Percentiles rank a stretch among this genome's conserved stretches.
These are phyloP conservation scores for Torulaspora delbrueckii DNA, from an alignment of 805 yeast genomes.

Conservation along the genomic window DNA sequence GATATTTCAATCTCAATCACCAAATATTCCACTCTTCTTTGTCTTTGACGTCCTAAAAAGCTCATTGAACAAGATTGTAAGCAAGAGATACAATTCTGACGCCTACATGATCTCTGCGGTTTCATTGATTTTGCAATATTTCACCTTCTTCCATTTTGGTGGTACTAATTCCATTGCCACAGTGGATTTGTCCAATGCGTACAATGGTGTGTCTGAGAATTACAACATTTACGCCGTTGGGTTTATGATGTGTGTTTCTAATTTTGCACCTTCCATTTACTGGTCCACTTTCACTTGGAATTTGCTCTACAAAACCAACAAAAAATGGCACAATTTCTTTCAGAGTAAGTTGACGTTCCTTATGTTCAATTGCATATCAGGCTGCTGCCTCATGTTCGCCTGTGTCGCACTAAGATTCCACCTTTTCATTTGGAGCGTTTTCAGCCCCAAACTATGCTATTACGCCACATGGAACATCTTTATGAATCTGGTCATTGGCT, in stretches of 20 bases:
- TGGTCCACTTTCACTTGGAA: constrained; percentile 51
- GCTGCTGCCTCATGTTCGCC: constrained; percentile 56
- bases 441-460: constrained; percentile 85
- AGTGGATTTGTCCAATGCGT: constrained; percentile 84
- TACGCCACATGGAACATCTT: constrained; percentile 68
- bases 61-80: constrained; percentile 9
- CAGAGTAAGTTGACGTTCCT: constrained; percentile 31
- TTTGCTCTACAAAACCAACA: constrained; percentile 7
- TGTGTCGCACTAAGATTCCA: constrained; percentile 77
- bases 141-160: constrained; percentile 81
- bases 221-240: constrained; percentile 74
- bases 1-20: constrained; percentile 46
- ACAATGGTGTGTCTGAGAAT: constrained; percentile 68
- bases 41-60: constrained; percentile 32
- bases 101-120: constrained; percentile 12
- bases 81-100: constrained; percentile 8
- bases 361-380: constrained; percentile 55
- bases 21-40: constrained; percentile 47
- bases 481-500: constrained; percentile 42
- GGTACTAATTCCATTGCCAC: constrained; percentile 91
- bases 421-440: constrained; percentile 95
- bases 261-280: constrained; percentile 79
- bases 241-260: constrained; percentile 69
- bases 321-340: constrained; percentile 17
- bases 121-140: constrained; percentile 56